Evolutionary conservation across 1,284 basidiomycete species (phyloP).

Genomic region (Pyrrhoderma noxium): DNA sequence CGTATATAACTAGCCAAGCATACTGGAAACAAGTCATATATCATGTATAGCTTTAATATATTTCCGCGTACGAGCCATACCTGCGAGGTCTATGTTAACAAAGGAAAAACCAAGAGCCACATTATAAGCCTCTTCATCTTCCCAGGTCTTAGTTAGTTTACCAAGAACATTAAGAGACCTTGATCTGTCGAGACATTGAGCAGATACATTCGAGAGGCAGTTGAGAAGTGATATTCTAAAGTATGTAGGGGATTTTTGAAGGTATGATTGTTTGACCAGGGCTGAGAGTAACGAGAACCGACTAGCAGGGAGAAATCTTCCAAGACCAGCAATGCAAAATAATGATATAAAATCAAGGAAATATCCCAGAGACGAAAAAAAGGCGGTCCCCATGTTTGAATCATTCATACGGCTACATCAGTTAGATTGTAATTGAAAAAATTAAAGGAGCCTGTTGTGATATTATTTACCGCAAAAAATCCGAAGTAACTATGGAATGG

Average conservation of each 20-base stretch:
- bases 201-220: slow-evolving; percentile 25
- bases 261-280: slow-evolving; percentile 2
- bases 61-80: too few species aligned
- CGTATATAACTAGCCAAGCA: slow-evolving; percentile 44
- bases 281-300: slow-evolving; percentile 21
- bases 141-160: slow-evolving; percentile 18
- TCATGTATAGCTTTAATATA: too few species aligned
- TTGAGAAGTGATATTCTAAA: slow-evolving; percentile 23
- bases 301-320: slow-evolving; percentile 24
- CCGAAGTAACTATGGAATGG: background rate
- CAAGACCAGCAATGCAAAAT: slow-evolving; percentile 27
- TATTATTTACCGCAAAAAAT: slow-evolving; percentile 1
- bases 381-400: background rate
- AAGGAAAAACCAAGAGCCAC: slow-evolving; percentile 24
- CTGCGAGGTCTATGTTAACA: slow-evolving; percentile 30
- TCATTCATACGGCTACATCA: background rate
- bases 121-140: slow-evolving; percentile 26
- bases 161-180: slow-evolving; percentile 1
- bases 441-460: background rate
- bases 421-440: background rate
- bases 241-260: slow-evolving; percentile 6
- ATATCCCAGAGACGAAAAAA: background rate
- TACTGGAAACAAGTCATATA: slow-evolving; percentile 28
- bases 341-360: slow-evolving; percentile 30
- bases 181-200: slow-evolving; percentile 22